phyloP scores from a whole-genome alignment of 2,329 filamentous ascomycete species.

The Phialophora tarda region DNA sequence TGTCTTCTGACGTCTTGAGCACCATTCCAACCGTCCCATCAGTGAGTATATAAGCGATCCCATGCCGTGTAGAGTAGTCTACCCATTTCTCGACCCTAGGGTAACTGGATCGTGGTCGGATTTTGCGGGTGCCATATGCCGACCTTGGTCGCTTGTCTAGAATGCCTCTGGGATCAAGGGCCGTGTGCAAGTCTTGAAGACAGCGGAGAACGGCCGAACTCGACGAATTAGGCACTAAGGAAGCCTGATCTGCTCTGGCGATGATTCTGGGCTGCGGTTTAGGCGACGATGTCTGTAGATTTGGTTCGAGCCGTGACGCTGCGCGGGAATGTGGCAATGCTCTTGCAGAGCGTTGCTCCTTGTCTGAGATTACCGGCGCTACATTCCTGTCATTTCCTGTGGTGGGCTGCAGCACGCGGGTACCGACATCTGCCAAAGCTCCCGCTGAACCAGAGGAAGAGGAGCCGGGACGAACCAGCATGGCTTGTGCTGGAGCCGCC shows the following conservation, averaged over 20 bases:
- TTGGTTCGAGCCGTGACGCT: constrained; percentile 10
- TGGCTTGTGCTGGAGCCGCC: constrained; percentile 1
- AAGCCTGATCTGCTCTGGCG: constrained; percentile 14
- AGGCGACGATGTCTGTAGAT: not conserved
- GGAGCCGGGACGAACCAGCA: constrained; percentile 14
- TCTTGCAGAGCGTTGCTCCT: not conserved
- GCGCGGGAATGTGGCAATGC: constrained; percentile 3
- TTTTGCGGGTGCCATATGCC: constrained; percentile 26
- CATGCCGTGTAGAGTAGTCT: constrained; percentile 59
- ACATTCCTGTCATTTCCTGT: constrained; percentile 26
- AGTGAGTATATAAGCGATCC: constrained; percentile 58
- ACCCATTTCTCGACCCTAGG: constrained; percentile 60
- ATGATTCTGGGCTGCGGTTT: constrained; percentile 33
- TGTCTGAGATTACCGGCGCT: constrained; percentile 3
- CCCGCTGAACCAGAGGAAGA: constrained; percentile 40
- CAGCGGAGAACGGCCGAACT: constrained; percentile 24
- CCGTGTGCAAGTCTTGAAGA: constrained; percentile 23
- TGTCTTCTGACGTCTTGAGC: constrained; percentile 51
- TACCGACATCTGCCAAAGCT: constrained; percentile 49
- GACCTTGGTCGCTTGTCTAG: constrained; percentile 27
- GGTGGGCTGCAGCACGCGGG: constrained; percentile 39
- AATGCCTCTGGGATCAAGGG: constrained; percentile 26
- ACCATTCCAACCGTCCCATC: constrained; percentile 58
- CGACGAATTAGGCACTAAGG: constrained; percentile 23
- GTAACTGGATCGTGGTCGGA: constrained; percentile 42